These are phyloP conservation scores for Suillus variegatus DNA, from an alignment of 768 basidiomycete species.

Conservation along the genomic window DNA sequence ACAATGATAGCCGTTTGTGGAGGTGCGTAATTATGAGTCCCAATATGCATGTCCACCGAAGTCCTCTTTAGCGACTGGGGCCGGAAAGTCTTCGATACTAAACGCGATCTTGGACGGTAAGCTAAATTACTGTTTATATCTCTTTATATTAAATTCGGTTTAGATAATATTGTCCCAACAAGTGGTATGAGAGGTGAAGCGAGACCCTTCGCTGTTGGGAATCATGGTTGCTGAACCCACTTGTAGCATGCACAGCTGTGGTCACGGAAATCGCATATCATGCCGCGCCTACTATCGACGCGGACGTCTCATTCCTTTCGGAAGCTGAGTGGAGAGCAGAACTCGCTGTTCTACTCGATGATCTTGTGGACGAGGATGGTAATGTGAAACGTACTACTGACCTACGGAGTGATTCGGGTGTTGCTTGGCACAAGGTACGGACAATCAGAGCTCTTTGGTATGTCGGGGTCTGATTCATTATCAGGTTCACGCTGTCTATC, in stretches of 20 bases:
- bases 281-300: conserved; percentile 53
- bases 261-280: conserved; percentile 65
- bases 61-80: conserved; percentile 50
- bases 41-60: not conserved
- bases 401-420: conserved; percentile 57
- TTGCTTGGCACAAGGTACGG: conserved; percentile 60
- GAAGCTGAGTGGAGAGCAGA: conserved; percentile 60
- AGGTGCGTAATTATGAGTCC: conserved; percentile 32
- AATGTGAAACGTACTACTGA: conserved; percentile 53
- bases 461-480: not conserved
- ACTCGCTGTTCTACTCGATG: conserved; percentile 52
- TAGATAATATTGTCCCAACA: conserved; percentile 65
- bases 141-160: conserved; percentile 1
- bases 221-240: not conserved
- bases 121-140: conserved; percentile 8
- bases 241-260: conserved; percentile 62
- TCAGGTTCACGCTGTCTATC: conserved; percentile 65
- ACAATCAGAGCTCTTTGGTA: not conserved
- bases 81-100: conserved; percentile 61
- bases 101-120: conserved; percentile 64
- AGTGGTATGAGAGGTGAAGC: conserved; percentile 61
- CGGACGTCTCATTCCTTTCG: conserved; percentile 59
- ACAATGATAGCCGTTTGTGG: conserved; percentile 69
- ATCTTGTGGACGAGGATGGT: conserved; percentile 62
- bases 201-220: not conserved